Conservation (phyloP, 176 grass and related monocot genomes). For the Olyra latifolia region DNA sequence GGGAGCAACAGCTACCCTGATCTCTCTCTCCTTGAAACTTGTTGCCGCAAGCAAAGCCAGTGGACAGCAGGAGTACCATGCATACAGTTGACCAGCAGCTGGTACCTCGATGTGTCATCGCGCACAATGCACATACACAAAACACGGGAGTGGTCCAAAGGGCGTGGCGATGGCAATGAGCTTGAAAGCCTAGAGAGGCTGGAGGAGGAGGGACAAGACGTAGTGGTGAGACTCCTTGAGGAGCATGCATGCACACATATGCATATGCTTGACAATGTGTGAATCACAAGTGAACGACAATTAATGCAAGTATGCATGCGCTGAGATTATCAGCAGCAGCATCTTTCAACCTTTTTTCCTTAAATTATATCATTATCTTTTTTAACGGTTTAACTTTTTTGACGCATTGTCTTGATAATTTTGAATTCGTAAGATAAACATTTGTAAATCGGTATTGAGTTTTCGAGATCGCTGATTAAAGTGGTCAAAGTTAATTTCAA, state of each 20-base stretch:
- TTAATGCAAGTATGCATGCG: neutral
- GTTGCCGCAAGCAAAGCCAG: neutral
- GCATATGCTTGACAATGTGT: neutral
- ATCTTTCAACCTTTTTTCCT: no score
- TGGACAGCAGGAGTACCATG: neutral
- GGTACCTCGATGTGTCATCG: neutral
- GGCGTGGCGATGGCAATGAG: neutral
- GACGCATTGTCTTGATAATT: no score
- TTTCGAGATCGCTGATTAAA: no score
- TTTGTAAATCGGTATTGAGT: no score
- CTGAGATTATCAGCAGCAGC: no score
- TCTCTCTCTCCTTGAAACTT: neutral
- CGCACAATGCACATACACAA: neutral
- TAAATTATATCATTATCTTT: no score
- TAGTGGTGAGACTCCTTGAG: constrained; percentile 19
- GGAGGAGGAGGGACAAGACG: constrained; percentile 22
- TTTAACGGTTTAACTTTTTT: no score
- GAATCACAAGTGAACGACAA: neutral
- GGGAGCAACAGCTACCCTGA: neutral
- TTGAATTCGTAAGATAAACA: no score
- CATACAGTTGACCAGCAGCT: constrained; percentile 10
- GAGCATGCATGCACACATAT: neutral
- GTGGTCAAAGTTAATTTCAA: no score
- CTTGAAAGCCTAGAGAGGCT: neutral
- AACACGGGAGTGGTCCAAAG: constrained; percentile 12